Base-by-base conservation (phyloP, 768 basidiomycete species). In the Rhizopogon sp. region DNA sequence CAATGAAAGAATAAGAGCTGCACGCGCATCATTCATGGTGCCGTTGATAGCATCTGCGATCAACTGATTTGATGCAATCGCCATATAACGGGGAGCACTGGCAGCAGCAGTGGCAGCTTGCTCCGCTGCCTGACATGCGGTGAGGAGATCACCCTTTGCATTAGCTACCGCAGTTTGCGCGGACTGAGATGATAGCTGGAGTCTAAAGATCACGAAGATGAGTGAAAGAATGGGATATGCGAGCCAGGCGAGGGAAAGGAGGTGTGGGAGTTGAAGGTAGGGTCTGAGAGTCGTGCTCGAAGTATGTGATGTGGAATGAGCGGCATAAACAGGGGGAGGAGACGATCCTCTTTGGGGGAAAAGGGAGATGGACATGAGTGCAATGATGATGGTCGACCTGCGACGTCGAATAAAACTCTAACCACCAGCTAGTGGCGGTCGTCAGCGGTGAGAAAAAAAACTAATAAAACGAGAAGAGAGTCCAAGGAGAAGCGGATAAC, bases 151-250 rank as follows among this genome's bases (percentile, higher is more conserved):
- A 40, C 68, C 72, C 72, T 91, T 94, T 43, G 90, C 87, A 59
- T 76, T 83, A 37, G 76, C 75, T 4, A 91, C 79, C 2, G 85
- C 78, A 61, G 79, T 76, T 64, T 89, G 79, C 3, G 92, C 83
- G 11, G 87, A 79, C 20, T 76, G 76, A 5, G 88, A 79, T 25
- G 93, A 91, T 10, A 89, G 67, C 56, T 86, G 80, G 39, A 97
- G 79, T 53, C 91, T 82, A 65, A 93, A 92, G 35, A 87, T 87
- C 68, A 95, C 82, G 65, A 98, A 90, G 60, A 93, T 68, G 55
- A 98, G 83, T 25, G 93, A 95, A 41, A 96, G 73, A 29, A 97
- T 85, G 33, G 93, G 93, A 60, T 92, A 93, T 8, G 93, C 91
- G 39, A 98, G 87, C 87, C 93, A 90, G 66, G 90, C 80, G 11